Percentiles rank a stretch among this genome's conserved stretches.
Evolutionary conservation across 2,329 filamentous ascomycete genomes (phyloP).

Genomic region (Phialophora macrospora): DNA sequence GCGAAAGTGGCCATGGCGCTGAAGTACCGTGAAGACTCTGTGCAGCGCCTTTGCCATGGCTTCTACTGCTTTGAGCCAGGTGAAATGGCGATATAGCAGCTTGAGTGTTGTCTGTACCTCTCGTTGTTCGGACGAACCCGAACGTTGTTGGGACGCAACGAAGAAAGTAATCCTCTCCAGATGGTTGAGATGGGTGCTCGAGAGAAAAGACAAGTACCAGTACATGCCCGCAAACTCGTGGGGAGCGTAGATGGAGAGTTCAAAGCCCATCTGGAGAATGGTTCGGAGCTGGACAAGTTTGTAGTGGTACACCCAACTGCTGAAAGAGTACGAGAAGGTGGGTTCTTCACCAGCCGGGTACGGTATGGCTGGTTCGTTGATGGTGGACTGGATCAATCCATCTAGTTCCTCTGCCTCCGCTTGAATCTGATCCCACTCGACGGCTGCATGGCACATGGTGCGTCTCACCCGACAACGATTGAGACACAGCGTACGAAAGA

Average conservation of each 20-base stretch:
- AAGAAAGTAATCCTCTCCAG: slow-evolving; percentile 74
- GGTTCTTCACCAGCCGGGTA: slow-evolving; percentile 57
- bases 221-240: slow-evolving; percentile 90
- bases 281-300: slow-evolving; percentile 88
- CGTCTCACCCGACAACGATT: slow-evolving; percentile 89
- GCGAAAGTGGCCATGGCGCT: slow-evolving; percentile 57
- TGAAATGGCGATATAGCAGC: slow-evolving; percentile 61
- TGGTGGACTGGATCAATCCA: slow-evolving; percentile 65
- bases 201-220: slow-evolving; percentile 79
- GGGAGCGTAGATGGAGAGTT: slow-evolving; percentile 84
- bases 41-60: slow-evolving; percentile 58
- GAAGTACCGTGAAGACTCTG: slow-evolving; percentile 69
- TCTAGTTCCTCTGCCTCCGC: slow-evolving; percentile 77
- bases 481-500: slow-evolving; percentile 82
- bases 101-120: slow-evolving; percentile 44
- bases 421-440: slow-evolving; percentile 84
- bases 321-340: slow-evolving; percentile 72
- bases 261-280: slow-evolving; percentile 90
- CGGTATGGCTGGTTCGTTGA: slow-evolving; percentile 64
- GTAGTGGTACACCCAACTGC: slow-evolving; percentile 87
- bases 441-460: slow-evolving; percentile 80
- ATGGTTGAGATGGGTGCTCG: slow-evolving; percentile 70
- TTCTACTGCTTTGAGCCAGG: slow-evolving; percentile 68
- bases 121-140: slow-evolving; percentile 16
- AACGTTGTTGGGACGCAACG: slow-evolving; percentile 46